These are phyloP conservation scores for Russula ochroleuca DNA, from an alignment of 768 basidiomycete species.

Conservation along the genomic window DNA sequence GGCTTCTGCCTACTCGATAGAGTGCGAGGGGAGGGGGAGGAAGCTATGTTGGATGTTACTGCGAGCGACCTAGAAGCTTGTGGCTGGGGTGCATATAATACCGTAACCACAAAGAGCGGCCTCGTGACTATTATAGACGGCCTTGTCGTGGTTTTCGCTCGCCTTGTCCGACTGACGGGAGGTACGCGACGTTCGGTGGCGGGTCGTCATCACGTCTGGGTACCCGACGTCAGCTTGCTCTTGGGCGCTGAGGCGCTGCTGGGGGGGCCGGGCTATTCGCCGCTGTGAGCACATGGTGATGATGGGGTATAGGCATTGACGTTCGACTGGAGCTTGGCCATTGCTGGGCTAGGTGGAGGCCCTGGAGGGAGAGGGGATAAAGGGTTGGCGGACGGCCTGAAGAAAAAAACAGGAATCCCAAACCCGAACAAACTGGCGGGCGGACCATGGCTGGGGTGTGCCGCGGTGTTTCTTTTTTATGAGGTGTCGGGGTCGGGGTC, in stretches of 20 bases:
- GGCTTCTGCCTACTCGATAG: not conserved
- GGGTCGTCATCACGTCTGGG: not conserved
- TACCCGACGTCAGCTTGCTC: not conserved
- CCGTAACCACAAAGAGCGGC: not conserved
- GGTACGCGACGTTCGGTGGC: not conserved
- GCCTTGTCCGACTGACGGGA: not conserved
- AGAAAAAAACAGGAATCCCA: not conserved
- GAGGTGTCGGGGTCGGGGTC: constrained; percentile 6
- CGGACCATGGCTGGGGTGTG: not conserved
- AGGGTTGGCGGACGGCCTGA: not conserved
- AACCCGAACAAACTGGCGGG: not conserved
- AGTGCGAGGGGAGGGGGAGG: not conserved
- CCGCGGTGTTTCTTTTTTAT: constrained; percentile 1
- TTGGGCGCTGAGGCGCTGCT: not conserved
- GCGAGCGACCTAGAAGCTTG: not conserved
- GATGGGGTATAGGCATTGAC: not conserved
- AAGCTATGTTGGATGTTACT: not conserved
- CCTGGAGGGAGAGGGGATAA: not conserved
- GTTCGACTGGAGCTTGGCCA: not conserved
- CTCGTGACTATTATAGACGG: not conserved
- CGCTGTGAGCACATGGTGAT: not conserved
- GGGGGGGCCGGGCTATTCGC: not conserved
- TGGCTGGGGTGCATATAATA: not conserved
- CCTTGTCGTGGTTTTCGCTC: not conserved
- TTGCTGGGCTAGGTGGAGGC: not conserved